Percentiles rank a stretch among this genome's conserved stretches.
phyloP scores from a whole-genome alignment of 1,139 yeast genomes.

The Lodderomyces pseudojiufengensis region DNA sequence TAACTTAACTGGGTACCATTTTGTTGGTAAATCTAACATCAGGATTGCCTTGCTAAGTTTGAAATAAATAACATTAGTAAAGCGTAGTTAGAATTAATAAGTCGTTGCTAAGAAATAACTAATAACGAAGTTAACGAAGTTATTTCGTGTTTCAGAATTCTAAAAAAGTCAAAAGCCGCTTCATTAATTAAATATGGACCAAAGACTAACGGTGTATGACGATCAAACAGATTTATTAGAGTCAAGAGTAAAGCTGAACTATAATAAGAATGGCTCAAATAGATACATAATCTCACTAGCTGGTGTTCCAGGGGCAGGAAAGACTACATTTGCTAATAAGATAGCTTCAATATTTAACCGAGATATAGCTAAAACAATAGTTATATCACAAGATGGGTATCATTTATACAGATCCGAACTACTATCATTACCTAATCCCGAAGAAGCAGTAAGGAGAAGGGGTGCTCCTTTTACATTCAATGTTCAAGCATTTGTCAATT shows the following conservation, averaged over 20 bases:
- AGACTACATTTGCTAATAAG: slow-evolving; percentile 57
- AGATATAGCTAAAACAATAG: slow-evolving; percentile 17
- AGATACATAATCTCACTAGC: slow-evolving; percentile 56
- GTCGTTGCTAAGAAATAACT: too few relatives aligned
- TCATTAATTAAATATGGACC: not conserved
- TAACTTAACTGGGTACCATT: slow-evolving; percentile 9
- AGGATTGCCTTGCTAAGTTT: too few relatives aligned
- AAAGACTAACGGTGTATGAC: slow-evolving; percentile 1
- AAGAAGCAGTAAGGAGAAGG: slow-evolving; percentile 57
- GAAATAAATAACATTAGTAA: too few relatives aligned
- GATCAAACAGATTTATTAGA: slow-evolving; percentile 12
- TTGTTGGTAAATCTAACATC: slow-evolving; percentile 8
- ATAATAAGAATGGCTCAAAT: slow-evolving; percentile 1
- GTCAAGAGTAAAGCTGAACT: slow-evolving; percentile 9
- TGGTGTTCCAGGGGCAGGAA: slow-evolving; percentile 85
- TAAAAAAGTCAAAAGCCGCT: not conserved
- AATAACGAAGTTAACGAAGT: too few relatives aligned
- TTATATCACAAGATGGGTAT: slow-evolving; percentile 72
- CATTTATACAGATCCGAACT: slow-evolving; percentile 64
- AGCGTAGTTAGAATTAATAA: too few relatives aligned
- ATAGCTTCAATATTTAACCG: slow-evolving; percentile 18
- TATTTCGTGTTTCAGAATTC: too few relatives aligned
- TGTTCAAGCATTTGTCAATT: slow-evolving; percentile 34
- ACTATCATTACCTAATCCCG: slow-evolving; percentile 48
- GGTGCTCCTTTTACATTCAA: slow-evolving; percentile 90